These are phyloP conservation scores for Zygoascus sp. DNA, from an alignment of 1,139 yeast genomes.

Conservation along the genomic window DNA sequence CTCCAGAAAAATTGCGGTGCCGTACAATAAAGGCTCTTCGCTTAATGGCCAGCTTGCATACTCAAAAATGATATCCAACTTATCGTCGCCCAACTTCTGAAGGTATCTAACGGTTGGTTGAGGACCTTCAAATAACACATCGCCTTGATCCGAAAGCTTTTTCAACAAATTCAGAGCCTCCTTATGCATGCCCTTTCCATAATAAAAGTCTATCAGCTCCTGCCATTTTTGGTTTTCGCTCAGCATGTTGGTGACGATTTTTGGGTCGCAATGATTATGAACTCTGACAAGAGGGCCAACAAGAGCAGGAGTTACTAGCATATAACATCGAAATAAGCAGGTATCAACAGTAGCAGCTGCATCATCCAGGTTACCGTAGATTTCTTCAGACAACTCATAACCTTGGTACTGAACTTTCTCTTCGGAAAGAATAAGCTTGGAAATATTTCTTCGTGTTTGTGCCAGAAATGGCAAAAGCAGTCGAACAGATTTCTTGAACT, in stretches of 20 bases:
- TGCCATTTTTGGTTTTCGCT: conserved; percentile 49
- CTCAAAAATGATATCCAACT: conserved; percentile 54
- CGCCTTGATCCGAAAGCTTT: conserved; percentile 27
- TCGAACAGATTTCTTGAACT: conserved; percentile 42
- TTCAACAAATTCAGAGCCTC: conserved; percentile 62
- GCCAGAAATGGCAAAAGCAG: conserved; percentile 53
- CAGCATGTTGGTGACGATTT: conserved; percentile 55
- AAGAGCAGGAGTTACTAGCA: conserved; percentile 60
- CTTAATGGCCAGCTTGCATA: conserved; percentile 55
- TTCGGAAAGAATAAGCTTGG: conserved; percentile 29
- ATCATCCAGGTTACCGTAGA: conserved; percentile 34
- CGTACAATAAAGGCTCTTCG: conserved; percentile 38
- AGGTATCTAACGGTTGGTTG: conserved; percentile 59
- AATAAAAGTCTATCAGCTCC: conserved; percentile 78
- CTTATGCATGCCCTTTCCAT: conserved; percentile 55
- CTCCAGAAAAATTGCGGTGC: conserved; percentile 58
- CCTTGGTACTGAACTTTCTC: conserved; percentile 28
- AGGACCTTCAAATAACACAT: conserved; percentile 36
- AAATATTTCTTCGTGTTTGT: conserved; percentile 46
- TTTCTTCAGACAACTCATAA: conserved; percentile 26
- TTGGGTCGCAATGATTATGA: conserved; percentile 66
- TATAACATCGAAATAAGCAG: conserved; percentile 69
- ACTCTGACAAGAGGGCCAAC: conserved; percentile 80
- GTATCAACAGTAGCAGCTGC: conserved; percentile 66
- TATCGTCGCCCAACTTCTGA: conserved; percentile 50